A percentile compares a stretch with the other conserved stretches of the same genome.
phyloP scores from a whole-genome alignment of 2,329 filamentous ascomycete genomes.

The Westerdykella aurantiaca region DNA sequence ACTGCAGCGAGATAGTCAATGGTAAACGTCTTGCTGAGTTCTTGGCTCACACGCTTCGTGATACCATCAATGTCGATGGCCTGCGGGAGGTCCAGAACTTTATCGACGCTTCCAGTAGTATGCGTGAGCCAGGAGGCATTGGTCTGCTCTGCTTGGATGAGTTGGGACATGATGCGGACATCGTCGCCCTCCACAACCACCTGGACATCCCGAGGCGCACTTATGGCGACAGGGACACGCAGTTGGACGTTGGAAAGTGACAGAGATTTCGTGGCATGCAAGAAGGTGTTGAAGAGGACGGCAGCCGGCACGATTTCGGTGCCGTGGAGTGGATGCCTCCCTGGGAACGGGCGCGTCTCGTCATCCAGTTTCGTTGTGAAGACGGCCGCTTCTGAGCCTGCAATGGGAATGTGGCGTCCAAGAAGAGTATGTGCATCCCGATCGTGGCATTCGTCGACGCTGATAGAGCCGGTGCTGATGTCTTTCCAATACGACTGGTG shows the following conservation, averaged over 20 bases:
- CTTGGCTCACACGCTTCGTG: slow-evolving; percentile 22
- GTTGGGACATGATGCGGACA: slow-evolving; percentile 33
- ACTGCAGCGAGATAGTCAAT: slow-evolving; percentile 38
- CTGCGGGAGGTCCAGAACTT: slow-evolving; percentile 6
- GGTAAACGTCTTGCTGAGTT: slow-evolving; percentile 31
- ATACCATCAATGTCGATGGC: slow-evolving; percentile 19
- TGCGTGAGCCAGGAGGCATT: slow-evolving; percentile 9
- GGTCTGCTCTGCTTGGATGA: slow-evolving; percentile 10
- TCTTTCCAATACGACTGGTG: slow-evolving; percentile 16
- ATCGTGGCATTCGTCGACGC: slow-evolving; percentile 8
- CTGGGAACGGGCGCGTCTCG: slow-evolving; percentile 39
- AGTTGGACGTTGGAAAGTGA: slow-evolving; percentile 32
- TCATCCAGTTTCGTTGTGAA: slow-evolving; percentile 34
- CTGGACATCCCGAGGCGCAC: slow-evolving; percentile 34
- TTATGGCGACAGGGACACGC: slow-evolving; percentile 35
- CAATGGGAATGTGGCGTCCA: slow-evolving; percentile 8
- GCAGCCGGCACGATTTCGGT: slow-evolving; percentile 44
- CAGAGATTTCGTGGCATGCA: slow-evolving; percentile 26
- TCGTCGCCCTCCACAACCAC: slow-evolving; percentile 28
- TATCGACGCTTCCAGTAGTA: slow-evolving; percentile 24
- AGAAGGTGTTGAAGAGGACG: slow-evolving; percentile 40
- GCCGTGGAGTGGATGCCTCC: slow-evolving; percentile 38
- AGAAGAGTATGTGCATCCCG: slow-evolving; percentile 13
- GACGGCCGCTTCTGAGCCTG: slow-evolving; percentile 8
- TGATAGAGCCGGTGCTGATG: slow-evolving; percentile 3